A percentile compares a stretch with the other conserved stretches of the same genome.
Conservation (phyloP, 2,329 filamentous ascomycete genomes). For the Aspergillus sp. region DNA sequence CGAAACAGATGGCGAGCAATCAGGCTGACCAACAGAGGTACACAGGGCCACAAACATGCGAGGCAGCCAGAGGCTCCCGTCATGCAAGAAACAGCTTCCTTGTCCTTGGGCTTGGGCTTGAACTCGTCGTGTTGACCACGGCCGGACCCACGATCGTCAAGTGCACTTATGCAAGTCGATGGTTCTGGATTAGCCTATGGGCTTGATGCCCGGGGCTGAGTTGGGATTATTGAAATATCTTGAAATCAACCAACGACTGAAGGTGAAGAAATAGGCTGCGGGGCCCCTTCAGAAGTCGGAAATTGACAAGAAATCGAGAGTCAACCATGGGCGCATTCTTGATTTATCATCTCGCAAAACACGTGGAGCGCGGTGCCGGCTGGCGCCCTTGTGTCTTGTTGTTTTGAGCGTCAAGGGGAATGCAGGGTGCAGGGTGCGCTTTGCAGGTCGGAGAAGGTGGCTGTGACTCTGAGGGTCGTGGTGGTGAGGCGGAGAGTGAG, state of each 20-base stretch:
- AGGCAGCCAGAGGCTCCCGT: slow-evolving; percentile 14
- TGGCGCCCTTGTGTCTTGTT: background rate
- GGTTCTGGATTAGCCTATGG: slow-evolving; percentile 26
- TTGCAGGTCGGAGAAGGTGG: background rate
- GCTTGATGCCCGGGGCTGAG: slow-evolving; percentile 24
- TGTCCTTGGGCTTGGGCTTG: slow-evolving; percentile 10
- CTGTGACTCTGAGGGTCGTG: slow-evolving; percentile 4
- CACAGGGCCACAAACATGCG: slow-evolving; percentile 12
- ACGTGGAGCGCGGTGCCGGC: background rate
- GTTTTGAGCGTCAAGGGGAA: slow-evolving; percentile 6
- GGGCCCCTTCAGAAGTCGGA: slow-evolving; percentile 7
- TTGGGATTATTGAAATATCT: slow-evolving; percentile 7
- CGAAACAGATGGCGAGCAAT: slow-evolving; percentile 3
- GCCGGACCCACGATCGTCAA: slow-evolving; percentile 28
- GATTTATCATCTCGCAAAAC: slow-evolving; percentile 6
- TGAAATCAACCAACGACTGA: slow-evolving; percentile 6
- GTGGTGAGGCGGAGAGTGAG: slow-evolving; percentile 16
- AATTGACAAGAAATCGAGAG: slow-evolving; percentile 10
- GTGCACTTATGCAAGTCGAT: slow-evolving; percentile 35
- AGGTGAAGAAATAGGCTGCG: slow-evolving; percentile 9
- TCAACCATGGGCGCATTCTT: slow-evolving; percentile 11
- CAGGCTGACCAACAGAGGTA: background rate
- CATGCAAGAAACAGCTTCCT: slow-evolving; percentile 14
- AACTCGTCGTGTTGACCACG: slow-evolving; percentile 13
- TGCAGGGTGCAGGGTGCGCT: slow-evolving; percentile 8